Base-by-base conservation (phyloP, 2,329 filamentous ascomycete species). In the Talaromyces amestolkiae region DNA sequence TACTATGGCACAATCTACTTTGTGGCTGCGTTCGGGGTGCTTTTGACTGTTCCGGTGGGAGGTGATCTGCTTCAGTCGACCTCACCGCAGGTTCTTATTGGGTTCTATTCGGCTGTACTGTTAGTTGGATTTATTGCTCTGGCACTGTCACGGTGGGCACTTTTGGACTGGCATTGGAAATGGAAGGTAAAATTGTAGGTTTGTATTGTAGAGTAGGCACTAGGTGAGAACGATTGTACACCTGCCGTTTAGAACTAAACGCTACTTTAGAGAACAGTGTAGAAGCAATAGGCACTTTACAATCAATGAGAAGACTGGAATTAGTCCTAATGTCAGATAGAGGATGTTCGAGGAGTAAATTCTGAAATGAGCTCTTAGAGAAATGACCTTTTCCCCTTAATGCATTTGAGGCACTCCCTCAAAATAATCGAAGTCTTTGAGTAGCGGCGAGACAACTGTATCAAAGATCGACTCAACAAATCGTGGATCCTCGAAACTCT, bases 1-100 rank as follows among this genome's bases (percentile, higher is more conserved):
- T 83, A 79, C 37, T 81, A 76, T 72, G 81, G 82, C 0, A 83
- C 82, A 0, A 76, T 81, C 65, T 83, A 83, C 66, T 79, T 77
- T 27, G 72, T 84, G 10, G 80, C 79, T 8, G 77, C 79, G 5
- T 82, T 84, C 51, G 77, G 81, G 0, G 76, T 82, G 0, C 68
- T 84, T 17, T 68, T 84, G 3, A 79, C 80, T 0, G 78, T 83
- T 0, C 82, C 83, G 0, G 72, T 82, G 3, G 80, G 80, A 13
- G 82, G 81, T 3, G 73, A 81, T 61, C 73, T 84, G 70, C 72
- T 84, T 2, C 76, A 83, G 58, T 75, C 74, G 0, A 79, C 82
- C 49, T 81, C 81, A 0, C 77, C 81, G 1, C 73, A 76, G 64
- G 75, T 77, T 1, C 72, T 84, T 17, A 79, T 82, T 15, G 81